Base-by-base conservation (phyloP, 352 stramenopile species). In the Globisporangium recalcitrans region DNA sequence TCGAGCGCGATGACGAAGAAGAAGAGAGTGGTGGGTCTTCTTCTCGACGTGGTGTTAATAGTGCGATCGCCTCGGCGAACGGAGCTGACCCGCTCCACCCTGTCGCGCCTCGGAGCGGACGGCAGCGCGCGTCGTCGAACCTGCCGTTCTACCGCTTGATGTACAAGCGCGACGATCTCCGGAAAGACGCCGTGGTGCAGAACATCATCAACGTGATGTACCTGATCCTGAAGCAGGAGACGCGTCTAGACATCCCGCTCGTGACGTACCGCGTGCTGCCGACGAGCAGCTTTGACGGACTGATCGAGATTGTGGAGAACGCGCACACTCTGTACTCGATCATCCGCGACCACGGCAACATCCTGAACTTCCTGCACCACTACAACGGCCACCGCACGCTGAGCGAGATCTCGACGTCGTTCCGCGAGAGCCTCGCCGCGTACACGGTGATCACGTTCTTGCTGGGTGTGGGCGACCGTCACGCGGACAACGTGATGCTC, bases 391-490 rank as follows among this genome's bases (percentile, higher is more conserved):
- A 94, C 52, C 81, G 85, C 32, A 94, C 81, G 34, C 72, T 94
- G n/a, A 88, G 81, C 57, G 85, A 94, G 58, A 94, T 94, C 40
- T 91, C 82, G 44, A 82, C 82, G 21, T 92, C 82, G 6, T 94
- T 92, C 53, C 75, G 85, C 19, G 85, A 98, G 60, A 98, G 86
- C 68, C 93, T 98, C 56, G 98, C 98, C 11, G 97, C 97, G 26
- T 99, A 99, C 80, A 99, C 97, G 31, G 97, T 99, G 38, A 98
- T 99, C 57, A 99, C 97, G 27, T 99, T 99, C 69, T 69, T 99
- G 16, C 69, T 99, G n/a, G 96, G 97, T 31, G 96, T 99, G 52
- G 98, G 98, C 26, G 98, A 99, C 78, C 82, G 98, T 5, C 98
- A 99, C 69, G 85, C 98, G 6, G 97, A 99, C 74, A 99, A 99